phyloP scores from a whole-genome alignment of 345 rosid genomes.

The Rhizophora mangle region DNA sequence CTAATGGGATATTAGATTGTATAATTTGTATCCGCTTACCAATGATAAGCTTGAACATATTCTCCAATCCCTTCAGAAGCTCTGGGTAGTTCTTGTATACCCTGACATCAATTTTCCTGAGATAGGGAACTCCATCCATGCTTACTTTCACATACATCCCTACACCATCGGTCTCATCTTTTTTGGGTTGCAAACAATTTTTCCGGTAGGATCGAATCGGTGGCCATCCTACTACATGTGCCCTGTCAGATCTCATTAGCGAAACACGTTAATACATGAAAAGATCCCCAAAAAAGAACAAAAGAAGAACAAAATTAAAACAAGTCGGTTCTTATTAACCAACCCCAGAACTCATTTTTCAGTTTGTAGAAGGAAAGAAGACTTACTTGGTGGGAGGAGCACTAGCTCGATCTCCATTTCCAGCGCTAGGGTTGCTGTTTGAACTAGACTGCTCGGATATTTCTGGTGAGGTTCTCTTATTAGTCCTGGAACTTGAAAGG shows the following conservation, averaged over 20 bases:
- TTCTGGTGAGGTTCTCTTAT: constrained; percentile 34
- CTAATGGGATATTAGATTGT: neutral
- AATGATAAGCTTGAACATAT: constrained; percentile 24
- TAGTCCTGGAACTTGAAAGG: neutral
- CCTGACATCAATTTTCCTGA: constrained; percentile 28
- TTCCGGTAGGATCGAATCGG: constrained; percentile 27
- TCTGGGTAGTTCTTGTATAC: constrained; percentile 22
- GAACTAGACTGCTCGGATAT: constrained; percentile 27
- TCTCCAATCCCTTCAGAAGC: constrained; percentile 24
- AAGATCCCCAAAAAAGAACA: neutral
- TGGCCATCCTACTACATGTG: constrained; percentile 33
- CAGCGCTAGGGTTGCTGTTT: constrained; percentile 20
- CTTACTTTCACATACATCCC: constrained; percentile 30
- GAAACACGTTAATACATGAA: neutral
- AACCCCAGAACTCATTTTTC: neutral
- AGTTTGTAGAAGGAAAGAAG: neutral
- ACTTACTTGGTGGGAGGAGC: constrained; percentile 57
- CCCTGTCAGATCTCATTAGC: constrained; percentile 12
- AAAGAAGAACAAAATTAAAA: neutral
- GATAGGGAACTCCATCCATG: constrained; percentile 30
- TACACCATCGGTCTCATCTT: neutral
- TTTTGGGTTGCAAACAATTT: constrained; percentile 11
- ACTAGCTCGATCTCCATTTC: constrained; percentile 10
- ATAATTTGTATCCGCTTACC: neutral
- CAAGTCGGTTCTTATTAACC: neutral